Percentiles rank a stretch among this genome's conserved stretches.
phyloP scores from a whole-genome alignment of 1,139 yeast genomes.

The Candida tropicalis region DNA sequence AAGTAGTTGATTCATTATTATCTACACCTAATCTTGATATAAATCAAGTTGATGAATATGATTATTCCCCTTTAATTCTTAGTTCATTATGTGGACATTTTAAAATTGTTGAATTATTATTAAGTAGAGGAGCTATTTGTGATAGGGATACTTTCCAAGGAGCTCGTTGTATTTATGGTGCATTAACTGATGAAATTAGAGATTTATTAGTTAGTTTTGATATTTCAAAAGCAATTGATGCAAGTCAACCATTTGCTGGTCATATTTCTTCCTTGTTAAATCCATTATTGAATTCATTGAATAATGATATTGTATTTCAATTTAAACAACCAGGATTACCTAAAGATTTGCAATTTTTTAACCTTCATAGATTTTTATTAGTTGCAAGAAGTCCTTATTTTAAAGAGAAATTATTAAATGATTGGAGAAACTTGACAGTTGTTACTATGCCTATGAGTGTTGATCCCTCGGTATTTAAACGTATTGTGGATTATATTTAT shows the following conservation, averaged over 20 bases:
- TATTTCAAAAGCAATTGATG: slow-evolving; percentile 68
- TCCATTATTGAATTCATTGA: slow-evolving; percentile 25
- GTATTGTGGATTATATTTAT: slow-evolving; percentile 55
- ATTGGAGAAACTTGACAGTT: slow-evolving; percentile 27
- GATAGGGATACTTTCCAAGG: slow-evolving; percentile 83
- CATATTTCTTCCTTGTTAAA: slow-evolving; percentile 58
- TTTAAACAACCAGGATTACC: slow-evolving; percentile 22
- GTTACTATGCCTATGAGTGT: slow-evolving; percentile 26
- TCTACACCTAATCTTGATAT: slow-evolving; percentile 55
- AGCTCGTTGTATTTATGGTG: slow-evolving; percentile 78
- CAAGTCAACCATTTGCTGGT: slow-evolving; percentile 73
- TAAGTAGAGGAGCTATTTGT: slow-evolving; percentile 70
- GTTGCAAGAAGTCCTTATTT: slow-evolving; percentile 40
- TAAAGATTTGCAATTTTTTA: slow-evolving; percentile 20
- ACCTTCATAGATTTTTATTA: slow-evolving; percentile 43
- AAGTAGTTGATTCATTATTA: slow-evolving; percentile 59
- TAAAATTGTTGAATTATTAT: slow-evolving; percentile 57
- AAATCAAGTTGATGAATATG: slow-evolving; percentile 71
- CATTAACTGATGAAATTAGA: slow-evolving; percentile 66
- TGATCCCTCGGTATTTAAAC: slow-evolving; percentile 31
- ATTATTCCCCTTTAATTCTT: slow-evolving; percentile 71
- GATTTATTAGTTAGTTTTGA: slow-evolving; percentile 61
- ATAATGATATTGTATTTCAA: slow-evolving; percentile 41
- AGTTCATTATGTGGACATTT: slow-evolving; percentile 79
- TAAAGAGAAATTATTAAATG: slow-evolving; percentile 21